phyloP scores from a whole-genome alignment of 495 filamentous ascomycete species.

The Penicillium ucsense region DNA sequence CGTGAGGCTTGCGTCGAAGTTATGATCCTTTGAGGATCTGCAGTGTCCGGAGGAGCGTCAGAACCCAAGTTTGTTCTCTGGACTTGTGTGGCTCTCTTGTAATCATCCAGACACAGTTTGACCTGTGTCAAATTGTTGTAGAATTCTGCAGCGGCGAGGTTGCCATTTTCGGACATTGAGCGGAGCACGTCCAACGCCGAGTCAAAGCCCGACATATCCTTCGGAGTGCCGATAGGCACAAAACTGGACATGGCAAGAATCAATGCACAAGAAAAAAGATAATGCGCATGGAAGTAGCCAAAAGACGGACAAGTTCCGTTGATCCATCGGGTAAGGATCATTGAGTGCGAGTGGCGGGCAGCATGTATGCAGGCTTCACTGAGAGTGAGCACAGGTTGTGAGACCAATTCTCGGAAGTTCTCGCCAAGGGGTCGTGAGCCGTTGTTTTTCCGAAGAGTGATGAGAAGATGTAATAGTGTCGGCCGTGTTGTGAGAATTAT shows the following conservation, averaged over 20 bases:
- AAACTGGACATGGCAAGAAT: slow-evolving; percentile 36
- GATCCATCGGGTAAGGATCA: slow-evolving; percentile 37
- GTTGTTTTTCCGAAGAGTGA: slow-evolving; percentile 22
- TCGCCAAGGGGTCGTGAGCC: not conserved
- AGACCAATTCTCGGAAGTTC: slow-evolving; percentile 15
- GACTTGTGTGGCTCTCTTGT: slow-evolving; percentile 6
- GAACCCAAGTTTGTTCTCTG: not conserved
- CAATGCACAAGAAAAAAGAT: slow-evolving; percentile 34
- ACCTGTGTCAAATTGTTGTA: slow-evolving; percentile 29
- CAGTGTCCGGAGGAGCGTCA: no score
- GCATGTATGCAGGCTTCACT: slow-evolving; percentile 38
- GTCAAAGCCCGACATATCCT: slow-evolving; percentile 28
- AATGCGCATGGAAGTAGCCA: slow-evolving; percentile 38
- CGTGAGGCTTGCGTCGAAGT: no score
- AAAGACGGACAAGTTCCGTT: slow-evolving; percentile 35
- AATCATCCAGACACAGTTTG: slow-evolving; percentile 23
- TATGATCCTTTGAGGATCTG: no score
- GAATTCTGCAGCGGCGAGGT: slow-evolving; percentile 33
- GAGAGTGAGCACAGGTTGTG: slow-evolving; percentile 31
- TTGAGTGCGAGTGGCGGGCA: slow-evolving; percentile 31
- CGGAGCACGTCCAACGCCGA: slow-evolving; percentile 30
- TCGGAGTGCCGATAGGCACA: slow-evolving; percentile 27
- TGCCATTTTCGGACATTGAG: slow-evolving; percentile 34
- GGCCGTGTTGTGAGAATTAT: slow-evolving; percentile 35
- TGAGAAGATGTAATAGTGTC: slow-evolving; percentile 32